A percentile compares a stretch with the other conserved stretches of the same genome.
Conservation (phyloP, 805 yeast species). For the Zygosaccharomyces lentus region DNA sequence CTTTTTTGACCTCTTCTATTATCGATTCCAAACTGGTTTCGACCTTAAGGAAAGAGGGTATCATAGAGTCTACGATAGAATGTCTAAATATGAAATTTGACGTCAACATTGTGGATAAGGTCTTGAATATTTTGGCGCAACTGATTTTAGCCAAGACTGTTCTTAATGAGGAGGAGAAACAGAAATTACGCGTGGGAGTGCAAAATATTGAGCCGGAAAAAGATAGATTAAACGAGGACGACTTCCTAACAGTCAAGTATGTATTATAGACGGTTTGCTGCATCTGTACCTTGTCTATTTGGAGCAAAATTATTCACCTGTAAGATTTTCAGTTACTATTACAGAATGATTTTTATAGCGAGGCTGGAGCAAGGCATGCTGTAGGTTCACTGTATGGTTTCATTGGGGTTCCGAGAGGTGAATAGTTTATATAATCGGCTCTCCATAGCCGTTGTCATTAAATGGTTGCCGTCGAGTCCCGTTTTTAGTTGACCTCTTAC, state of each 20-base stretch:
- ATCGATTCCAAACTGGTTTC: slow-evolving; percentile 37
- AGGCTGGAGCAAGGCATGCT: slow-evolving; percentile 11
- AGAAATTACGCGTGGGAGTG: slow-evolving; percentile 37
- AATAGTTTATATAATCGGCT: slow-evolving; percentile 45
- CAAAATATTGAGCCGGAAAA: slow-evolving; percentile 39
- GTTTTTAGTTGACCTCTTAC: slow-evolving; percentile 36
- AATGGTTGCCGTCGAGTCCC: slow-evolving; percentile 42
- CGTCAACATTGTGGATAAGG: slow-evolving; percentile 53
- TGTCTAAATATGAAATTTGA: slow-evolving; percentile 31
- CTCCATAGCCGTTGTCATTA: slow-evolving; percentile 50
- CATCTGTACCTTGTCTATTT: not conserved
- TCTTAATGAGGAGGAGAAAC: slow-evolving; percentile 44
- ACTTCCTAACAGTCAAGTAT: slow-evolving; percentile 46
- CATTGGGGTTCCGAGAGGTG: slow-evolving; percentile 47
- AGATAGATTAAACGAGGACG: slow-evolving; percentile 52
- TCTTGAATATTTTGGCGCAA: slow-evolving; percentile 46
- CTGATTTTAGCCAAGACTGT: slow-evolving; percentile 43
- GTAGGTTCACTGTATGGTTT: slow-evolving; percentile 25
- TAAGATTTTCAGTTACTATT: not conserved
- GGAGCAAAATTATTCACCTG: slow-evolving; percentile 6
- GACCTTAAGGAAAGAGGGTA: slow-evolving; percentile 35
- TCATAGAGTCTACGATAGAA: slow-evolving; percentile 29
- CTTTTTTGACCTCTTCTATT: slow-evolving; percentile 52
- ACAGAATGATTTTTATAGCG: slow-evolving; percentile 30
- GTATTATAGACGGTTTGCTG: slow-evolving; percentile 28